phyloP scores from a whole-genome alignment of 768 basidiomycete genomes.

The Lactifluus piperatus region DNA sequence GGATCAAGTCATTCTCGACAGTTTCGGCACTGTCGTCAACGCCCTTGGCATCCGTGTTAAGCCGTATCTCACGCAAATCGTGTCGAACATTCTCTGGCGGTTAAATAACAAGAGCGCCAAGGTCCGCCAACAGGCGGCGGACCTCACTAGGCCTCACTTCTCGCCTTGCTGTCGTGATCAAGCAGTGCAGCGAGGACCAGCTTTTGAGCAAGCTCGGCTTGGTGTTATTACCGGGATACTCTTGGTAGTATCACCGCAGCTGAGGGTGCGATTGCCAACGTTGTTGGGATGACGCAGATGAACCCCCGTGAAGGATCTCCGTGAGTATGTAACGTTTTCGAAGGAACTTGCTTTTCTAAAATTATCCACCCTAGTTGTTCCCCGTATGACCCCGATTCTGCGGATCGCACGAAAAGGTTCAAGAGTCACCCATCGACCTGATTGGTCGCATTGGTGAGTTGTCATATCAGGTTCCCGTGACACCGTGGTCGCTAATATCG shows the following conservation, averaged over 20 bases:
- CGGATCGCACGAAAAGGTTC: slow-evolving; percentile 99
- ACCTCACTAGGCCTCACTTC: slow-evolving; percentile 93
- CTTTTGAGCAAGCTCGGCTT: slow-evolving; percentile 92
- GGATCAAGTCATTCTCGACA: slow-evolving; percentile 98
- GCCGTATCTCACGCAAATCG: slow-evolving; percentile 97
- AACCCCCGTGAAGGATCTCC: slow-evolving; percentile 98
- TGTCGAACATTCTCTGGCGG: slow-evolving; percentile 98
- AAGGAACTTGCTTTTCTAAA: no score
- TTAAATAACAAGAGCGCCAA: slow-evolving; percentile 99
- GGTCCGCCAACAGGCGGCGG: slow-evolving; percentile 98
- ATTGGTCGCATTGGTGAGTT: slow-evolving; percentile 84
- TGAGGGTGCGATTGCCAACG: no score
- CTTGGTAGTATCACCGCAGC: slow-evolving; percentile 99
- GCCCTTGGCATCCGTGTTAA: no score
- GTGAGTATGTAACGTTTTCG: slow-evolving; percentile 51
- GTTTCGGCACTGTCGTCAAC: slow-evolving; percentile 96
- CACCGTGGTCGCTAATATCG: not conserved
- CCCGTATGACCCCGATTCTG: slow-evolving; percentile 99
- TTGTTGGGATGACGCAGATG: slow-evolving; percentile 99
- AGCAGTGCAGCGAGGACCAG: slow-evolving; percentile 96
- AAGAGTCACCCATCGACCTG: slow-evolving; percentile 98
- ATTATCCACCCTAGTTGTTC: no score
- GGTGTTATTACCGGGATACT: slow-evolving; percentile 96
- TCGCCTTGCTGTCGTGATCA: slow-evolving; percentile 94
- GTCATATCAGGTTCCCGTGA: not conserved